Evolutionary conservation across 2,329 filamentous ascomycete species (phyloP).

Genomic region (Colletotrichum aenigma): DNA sequence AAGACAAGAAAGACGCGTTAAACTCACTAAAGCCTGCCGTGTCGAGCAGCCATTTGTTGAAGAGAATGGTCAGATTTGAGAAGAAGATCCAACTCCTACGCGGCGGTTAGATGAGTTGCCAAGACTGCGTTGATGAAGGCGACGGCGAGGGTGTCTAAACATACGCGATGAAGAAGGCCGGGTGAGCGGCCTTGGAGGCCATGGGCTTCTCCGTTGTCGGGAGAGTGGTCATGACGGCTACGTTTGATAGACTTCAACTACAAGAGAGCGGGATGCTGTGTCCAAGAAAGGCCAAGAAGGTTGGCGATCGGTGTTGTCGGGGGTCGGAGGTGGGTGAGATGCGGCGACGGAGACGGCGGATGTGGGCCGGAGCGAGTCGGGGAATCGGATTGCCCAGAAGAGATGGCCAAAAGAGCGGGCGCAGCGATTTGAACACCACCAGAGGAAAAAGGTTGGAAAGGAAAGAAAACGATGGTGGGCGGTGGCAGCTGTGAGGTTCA

Average conservation of each 20-base stretch:
- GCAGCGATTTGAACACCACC: background rate
- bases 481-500: background rate
- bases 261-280: background rate
- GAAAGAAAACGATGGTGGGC: background rate
- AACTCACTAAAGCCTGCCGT: constrained; percentile 74
- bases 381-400: background rate
- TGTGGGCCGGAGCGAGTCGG: background rate
- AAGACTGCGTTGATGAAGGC: background rate
- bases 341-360: constrained; percentile 15
- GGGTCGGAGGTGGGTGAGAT: background rate
- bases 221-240: constrained; percentile 13
- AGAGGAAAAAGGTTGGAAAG: background rate
- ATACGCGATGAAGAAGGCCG: constrained; percentile 36
- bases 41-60: constrained; percentile 90
- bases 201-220: constrained; percentile 26
- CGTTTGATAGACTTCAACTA: background rate
- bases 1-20: background rate
- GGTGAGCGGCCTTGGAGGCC: constrained; percentile 22
- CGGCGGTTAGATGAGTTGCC: background rate
- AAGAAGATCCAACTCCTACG: constrained; percentile 78
- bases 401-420: background rate
- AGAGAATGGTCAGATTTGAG: constrained; percentile 84
- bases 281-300: constrained; percentile 12
- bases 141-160: background rate
- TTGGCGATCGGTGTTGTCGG: background rate